A percentile compares a stretch with the other conserved stretches of the same genome.
These are phyloP conservation scores for Diospyros lotus DNA, from an alignment of 148 eudicot genomes.

Conservation along the genomic window DNA sequence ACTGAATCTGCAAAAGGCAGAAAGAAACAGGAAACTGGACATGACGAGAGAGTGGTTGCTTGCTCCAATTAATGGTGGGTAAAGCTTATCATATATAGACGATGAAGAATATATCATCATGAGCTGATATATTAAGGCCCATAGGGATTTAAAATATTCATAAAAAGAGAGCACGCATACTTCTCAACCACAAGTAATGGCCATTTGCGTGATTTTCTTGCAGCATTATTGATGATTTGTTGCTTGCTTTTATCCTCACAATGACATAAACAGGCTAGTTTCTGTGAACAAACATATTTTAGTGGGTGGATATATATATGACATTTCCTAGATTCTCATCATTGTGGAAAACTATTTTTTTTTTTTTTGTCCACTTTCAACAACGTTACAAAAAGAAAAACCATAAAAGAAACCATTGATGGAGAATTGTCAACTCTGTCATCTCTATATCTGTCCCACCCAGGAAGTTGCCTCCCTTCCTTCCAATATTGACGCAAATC, in stretches of 20 bases:
- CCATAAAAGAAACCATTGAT: no score
- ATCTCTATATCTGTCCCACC: no score
- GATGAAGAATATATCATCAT: neutral
- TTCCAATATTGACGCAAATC: no score
- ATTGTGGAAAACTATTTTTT: no score
- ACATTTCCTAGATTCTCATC: no score
- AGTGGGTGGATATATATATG: neutral
- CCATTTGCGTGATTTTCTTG: neutral
- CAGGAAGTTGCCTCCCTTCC: no score
- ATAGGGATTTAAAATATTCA: no score
- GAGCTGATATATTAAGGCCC: neutral
- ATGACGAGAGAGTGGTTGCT: neutral
- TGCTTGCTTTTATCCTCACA: neutral
- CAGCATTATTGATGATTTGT: neutral
- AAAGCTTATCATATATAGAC: neutral
- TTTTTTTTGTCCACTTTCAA: no score
- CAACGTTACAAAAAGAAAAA: no score
- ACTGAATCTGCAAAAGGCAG: neutral
- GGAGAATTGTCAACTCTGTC: no score
- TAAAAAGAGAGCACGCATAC: neutral
- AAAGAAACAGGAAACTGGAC: neutral
- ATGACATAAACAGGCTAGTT: constrained; percentile 13
- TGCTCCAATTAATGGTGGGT: constrained; percentile 3
- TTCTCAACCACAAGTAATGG: constrained; percentile 7
- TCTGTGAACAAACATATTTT: constrained; percentile 1